Evolutionary conservation across 164 flowering plant genomes (phyloP).

Genomic region (Malania oleifera): DNA sequence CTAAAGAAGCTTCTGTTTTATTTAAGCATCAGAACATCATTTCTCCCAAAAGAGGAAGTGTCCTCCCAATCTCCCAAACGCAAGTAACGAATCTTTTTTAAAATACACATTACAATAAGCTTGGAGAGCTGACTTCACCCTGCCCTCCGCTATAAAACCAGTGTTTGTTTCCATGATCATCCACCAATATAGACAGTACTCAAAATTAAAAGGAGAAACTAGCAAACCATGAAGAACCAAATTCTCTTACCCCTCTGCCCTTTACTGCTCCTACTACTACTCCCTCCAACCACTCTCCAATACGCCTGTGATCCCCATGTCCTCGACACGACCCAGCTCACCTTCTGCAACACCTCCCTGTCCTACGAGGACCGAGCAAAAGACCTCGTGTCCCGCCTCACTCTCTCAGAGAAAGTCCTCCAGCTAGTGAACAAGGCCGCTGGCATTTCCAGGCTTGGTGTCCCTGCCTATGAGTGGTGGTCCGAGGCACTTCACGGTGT

Average conservation of each 20-base stretch:
- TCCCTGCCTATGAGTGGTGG: constrained; percentile 63
- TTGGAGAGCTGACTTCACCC: too few relatives aligned
- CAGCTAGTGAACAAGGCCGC: constrained; percentile 42
- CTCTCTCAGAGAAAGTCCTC: constrained; percentile 45
- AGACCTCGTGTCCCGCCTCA: constrained; percentile 45
- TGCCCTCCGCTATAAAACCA: neutral
- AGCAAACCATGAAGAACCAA: constrained; percentile 10
- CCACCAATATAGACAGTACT: neutral
- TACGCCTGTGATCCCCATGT: constrained; percentile 31
- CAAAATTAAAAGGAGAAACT: neutral
- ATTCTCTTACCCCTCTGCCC: constrained; percentile 8
- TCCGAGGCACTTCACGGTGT: constrained; percentile 72
- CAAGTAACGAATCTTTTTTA: constrained; percentile 7
- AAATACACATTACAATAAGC: neutral
- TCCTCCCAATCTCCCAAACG: neutral
- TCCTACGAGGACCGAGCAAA: constrained; percentile 31
- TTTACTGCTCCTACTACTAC: constrained; percentile 15
- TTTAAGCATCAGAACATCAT: constrained; percentile 9
- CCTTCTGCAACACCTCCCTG: constrained; percentile 43
- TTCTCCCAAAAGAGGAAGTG: neutral
- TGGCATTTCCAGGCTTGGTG: constrained; percentile 40
- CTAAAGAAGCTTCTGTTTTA: constrained; percentile 14
- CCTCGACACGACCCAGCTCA: constrained; percentile 17
- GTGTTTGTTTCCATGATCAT: neutral
- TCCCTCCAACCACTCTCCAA: constrained; percentile 13